Conservation (phyloP, 2,329 filamentous ascomycete species). For the Exophiala mesophila region DNA sequence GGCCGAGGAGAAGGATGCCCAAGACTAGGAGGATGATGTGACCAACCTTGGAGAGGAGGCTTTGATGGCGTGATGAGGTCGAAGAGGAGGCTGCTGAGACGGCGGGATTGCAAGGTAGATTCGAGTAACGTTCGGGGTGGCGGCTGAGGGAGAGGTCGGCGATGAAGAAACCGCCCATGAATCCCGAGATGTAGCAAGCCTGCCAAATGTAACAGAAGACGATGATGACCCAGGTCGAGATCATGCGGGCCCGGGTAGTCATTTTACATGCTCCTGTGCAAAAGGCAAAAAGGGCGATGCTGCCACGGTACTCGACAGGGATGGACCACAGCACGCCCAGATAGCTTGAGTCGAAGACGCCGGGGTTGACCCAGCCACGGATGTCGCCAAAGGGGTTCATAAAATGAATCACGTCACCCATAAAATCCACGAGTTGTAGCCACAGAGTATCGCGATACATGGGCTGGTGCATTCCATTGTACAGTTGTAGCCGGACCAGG, state of each 20-base stretch:
- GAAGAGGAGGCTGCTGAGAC: background rate
- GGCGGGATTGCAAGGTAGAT: background rate
- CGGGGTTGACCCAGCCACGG: slow-evolving; percentile 29
- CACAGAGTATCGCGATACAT: slow-evolving; percentile 7
- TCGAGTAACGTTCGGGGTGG: slow-evolving; percentile 34
- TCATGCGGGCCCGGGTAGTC: slow-evolving; percentile 4
- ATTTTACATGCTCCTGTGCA: slow-evolving; percentile 14
- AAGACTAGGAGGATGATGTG: slow-evolving; percentile 7
- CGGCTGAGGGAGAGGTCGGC: slow-evolving; percentile 32
- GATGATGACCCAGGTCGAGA: slow-evolving; percentile 10
- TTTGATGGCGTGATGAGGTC: background rate
- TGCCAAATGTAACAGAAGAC: slow-evolving; percentile 26
- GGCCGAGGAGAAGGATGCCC: slow-evolving; percentile 1
- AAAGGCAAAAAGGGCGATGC: slow-evolving; percentile 20
- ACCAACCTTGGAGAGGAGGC: slow-evolving; percentile 1
- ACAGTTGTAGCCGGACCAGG: slow-evolving; percentile 38
- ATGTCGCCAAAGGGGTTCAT: slow-evolving; percentile 32
- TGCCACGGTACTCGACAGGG: slow-evolving; percentile 29
- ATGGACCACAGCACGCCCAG: slow-evolving; percentile 40
- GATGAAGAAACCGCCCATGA: slow-evolving; percentile 38
- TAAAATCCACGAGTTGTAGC: slow-evolving; percentile 15
- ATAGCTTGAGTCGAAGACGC: slow-evolving; percentile 31
- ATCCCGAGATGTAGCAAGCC: slow-evolving; percentile 35
- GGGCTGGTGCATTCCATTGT: slow-evolving; percentile 31
- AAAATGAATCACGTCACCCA: slow-evolving; percentile 28